phyloP scores from a whole-genome alignment of 768 basidiomycete genomes.

The Boletus vinaceobasis region DNA sequence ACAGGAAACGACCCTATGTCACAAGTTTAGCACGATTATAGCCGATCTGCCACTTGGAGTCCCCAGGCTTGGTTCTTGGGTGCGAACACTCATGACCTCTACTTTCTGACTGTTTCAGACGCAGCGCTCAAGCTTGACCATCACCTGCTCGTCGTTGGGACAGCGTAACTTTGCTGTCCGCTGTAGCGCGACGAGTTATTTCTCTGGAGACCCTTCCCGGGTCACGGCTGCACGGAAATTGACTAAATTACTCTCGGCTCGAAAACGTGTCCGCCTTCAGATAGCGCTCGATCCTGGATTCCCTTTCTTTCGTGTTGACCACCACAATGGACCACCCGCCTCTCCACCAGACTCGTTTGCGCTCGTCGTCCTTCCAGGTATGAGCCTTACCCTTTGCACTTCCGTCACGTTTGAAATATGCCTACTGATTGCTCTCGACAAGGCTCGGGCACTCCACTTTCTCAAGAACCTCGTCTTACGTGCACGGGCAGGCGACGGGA shows the following conservation, averaged over 20 bases:
- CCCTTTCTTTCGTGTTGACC: constrained; percentile 13
- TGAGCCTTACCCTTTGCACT: neutral
- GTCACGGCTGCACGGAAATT: constrained; percentile 15
- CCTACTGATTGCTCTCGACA: constrained; percentile 1
- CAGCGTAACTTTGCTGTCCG: neutral
- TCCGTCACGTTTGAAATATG: constrained; percentile 14
- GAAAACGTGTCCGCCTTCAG: constrained; percentile 27
- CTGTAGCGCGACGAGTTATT: neutral
- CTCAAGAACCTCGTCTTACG: constrained; percentile 37
- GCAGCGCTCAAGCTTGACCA: neutral
- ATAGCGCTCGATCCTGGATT: constrained; percentile 18
- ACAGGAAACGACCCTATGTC: constrained; percentile 22
- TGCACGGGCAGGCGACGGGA: constrained; percentile 31
- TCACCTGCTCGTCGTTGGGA: neutral
- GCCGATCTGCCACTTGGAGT: constrained; percentile 4
- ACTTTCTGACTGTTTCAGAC: neutral
- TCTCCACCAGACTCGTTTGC: constrained; percentile 23
- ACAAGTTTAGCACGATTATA: constrained; percentile 12
- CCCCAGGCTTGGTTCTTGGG: constrained; percentile 11
- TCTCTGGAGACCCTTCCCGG: neutral
- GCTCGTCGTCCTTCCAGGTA: constrained; percentile 29
- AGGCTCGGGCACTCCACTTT: constrained; percentile 37
- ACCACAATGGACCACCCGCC: constrained; percentile 27
- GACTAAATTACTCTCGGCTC: constrained; percentile 21
- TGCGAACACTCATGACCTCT: constrained; percentile 5